phyloP scores from a whole-genome alignment of 805 yeast genomes.

The Candida boleticola region DNA sequence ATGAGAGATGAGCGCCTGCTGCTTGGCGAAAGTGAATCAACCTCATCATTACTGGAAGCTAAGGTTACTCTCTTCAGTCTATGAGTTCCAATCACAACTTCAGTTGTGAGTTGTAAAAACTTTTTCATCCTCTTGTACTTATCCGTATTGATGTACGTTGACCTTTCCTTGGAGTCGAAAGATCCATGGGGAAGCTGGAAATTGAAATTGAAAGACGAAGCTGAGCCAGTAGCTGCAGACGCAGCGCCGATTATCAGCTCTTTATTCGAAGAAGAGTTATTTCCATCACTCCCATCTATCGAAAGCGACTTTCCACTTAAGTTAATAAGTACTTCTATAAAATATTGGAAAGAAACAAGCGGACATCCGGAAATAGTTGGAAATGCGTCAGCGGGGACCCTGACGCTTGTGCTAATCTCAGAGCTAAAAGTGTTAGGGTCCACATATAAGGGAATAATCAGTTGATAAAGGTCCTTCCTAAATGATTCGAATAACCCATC shows the following conservation, averaged over 20 bases:
- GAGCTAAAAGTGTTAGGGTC: slow-evolving; percentile 61
- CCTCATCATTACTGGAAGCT: slow-evolving; percentile 10
- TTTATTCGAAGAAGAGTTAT: slow-evolving; percentile 7
- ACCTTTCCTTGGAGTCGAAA: slow-evolving; percentile 28
- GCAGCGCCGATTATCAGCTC: slow-evolving; percentile 4
- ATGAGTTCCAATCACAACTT: slow-evolving; percentile 77
- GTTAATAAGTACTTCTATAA: slow-evolving; percentile 79
- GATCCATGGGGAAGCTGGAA: slow-evolving; percentile 17
- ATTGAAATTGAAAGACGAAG: slow-evolving; percentile 21
- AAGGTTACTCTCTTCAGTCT: slow-evolving; percentile 34
- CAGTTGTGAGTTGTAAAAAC: slow-evolving; percentile 78
- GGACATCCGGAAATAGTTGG: slow-evolving; percentile 77
- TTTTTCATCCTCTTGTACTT: slow-evolving; percentile 70
- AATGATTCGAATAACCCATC: slow-evolving; percentile 66
- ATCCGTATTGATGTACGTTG: slow-evolving; percentile 72
- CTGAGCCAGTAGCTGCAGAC: slow-evolving; percentile 11
- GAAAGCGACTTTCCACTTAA: slow-evolving; percentile 57
- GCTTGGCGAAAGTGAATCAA: slow-evolving; percentile 11
- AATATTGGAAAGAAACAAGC: slow-evolving; percentile 77
- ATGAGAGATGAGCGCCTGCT: slow-evolving; percentile 5
- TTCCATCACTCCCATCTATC: slow-evolving; percentile 20
- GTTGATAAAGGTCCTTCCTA: slow-evolving; percentile 80
- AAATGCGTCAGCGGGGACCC: slow-evolving; percentile 81
- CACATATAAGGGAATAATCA: slow-evolving; percentile 72
- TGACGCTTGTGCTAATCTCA: slow-evolving; percentile 58